phyloP scores from a whole-genome alignment of 805 yeast species.

The Yarrowia divulgata region DNA sequence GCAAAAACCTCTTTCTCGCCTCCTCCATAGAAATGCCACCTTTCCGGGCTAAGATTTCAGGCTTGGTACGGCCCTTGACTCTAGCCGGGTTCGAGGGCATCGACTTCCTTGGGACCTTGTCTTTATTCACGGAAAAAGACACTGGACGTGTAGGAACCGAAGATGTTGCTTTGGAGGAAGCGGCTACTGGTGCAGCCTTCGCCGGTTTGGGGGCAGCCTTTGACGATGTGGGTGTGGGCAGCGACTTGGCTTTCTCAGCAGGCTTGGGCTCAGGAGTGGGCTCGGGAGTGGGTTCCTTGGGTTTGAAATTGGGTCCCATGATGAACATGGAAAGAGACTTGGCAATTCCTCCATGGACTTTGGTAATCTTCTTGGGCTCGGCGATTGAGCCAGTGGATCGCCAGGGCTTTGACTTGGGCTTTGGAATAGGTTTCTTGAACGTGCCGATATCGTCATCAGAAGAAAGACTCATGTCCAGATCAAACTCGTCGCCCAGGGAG shows the following conservation, averaged over 20 bases:
- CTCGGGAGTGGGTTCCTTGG: not conserved
- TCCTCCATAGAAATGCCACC: too few species aligned
- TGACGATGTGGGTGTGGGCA: not conserved
- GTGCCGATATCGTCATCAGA: slow-evolving; percentile 3
- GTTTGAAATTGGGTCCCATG: slow-evolving; percentile 23
- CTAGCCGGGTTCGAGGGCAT: not conserved
- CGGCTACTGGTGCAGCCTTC: not conserved
- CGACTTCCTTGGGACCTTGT: not conserved
- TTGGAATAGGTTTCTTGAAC: not conserved
- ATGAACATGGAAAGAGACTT: slow-evolving; percentile 15
- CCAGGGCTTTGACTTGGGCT: not conserved
- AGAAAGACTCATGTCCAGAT: slow-evolving; percentile 10
- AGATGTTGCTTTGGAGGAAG: too few species aligned
- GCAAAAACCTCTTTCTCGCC: not conserved
- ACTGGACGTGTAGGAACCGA: not conserved
- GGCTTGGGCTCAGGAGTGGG: slow-evolving; percentile 1
- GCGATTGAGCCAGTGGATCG: not conserved
- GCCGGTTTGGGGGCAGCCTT: not conserved
- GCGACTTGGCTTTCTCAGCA: slow-evolving; percentile 5
- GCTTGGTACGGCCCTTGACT: not conserved
- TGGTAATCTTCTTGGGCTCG: slow-evolving; percentile 24
- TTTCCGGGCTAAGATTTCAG: not conserved
- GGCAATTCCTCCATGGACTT: slow-evolving; percentile 29
- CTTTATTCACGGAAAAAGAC: not conserved
- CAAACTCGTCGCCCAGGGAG: slow-evolving; percentile 25